Conservation (phyloP, 192 early-diverging fungal species). For the Linnemannia zychae region DNA sequence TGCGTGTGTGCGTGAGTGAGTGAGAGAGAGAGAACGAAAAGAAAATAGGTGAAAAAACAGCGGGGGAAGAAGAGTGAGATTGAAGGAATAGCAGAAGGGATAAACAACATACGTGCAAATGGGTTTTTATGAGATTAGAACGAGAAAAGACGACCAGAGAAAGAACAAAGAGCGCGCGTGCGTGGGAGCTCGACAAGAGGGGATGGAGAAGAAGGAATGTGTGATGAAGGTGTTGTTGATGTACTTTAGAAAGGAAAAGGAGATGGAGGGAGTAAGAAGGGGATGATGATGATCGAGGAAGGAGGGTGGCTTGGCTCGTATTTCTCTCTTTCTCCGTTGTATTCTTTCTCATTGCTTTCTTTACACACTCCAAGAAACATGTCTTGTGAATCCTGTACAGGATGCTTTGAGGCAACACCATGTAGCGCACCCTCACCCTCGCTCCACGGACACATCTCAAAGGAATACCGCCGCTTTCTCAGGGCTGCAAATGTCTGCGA, state of each 20-base stretch:
- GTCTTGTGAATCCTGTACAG: conserved; percentile 57
- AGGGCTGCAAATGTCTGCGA: conserved; percentile 29
- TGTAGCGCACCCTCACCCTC: conserved; percentile 44
- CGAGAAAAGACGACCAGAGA: conserved; percentile 4
- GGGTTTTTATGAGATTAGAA: not conserved
- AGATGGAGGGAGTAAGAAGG: not conserved
- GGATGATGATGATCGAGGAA: not conserved
- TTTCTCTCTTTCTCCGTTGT: not conserved
- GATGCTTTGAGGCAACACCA: conserved; percentile 49
- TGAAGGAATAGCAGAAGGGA: not conserved
- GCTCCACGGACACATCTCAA: conserved; percentile 39
- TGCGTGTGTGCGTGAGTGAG: not conserved
- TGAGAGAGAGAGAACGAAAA: not conserved
- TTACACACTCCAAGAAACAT: not conserved
- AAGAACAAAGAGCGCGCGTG: not conserved
- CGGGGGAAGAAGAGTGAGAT: conserved; percentile 6
- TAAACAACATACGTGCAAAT: not conserved
- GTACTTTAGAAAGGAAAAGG: not conserved
- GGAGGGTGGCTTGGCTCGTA: not conserved
- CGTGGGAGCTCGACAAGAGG: not conserved
- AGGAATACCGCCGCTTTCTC: conserved; percentile 47
- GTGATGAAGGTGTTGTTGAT: no score
- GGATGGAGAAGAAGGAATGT: no score
- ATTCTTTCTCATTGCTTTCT: no score
- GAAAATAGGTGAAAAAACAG: not conserved